Evolutionary conservation across 257 asterid genomes (phyloP), one percentile per base, ranked within the genome.

Genomic region (Coffea eugenioides): DNA sequence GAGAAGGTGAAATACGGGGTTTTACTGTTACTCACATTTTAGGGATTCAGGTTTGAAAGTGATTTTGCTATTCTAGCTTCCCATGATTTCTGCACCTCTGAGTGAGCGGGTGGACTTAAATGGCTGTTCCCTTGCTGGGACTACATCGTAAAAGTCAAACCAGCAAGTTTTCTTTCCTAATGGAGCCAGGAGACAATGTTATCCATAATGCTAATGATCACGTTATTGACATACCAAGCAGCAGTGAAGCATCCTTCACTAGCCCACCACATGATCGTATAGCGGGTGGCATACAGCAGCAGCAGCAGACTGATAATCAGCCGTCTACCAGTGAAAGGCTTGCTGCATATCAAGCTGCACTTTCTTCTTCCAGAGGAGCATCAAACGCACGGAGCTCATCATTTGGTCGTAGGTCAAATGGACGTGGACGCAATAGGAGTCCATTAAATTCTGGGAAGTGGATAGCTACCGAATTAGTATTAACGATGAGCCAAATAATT

Each of bases 371-470:
- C 51, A 71, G 77, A 49, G 88, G 86, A 76, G 91, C 87, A 79
- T 81, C 95, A 79, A 92, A 86, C 87, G 49, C 91, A 31, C 88
- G 94, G 80, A 92, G 66, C 81, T 78, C 97, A 57, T 88, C 97
- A 51, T 82, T 92, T 70, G 77, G 71, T 80, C 92, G 91, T 72
- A 88, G 97, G 84, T 92, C 93, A 83, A 92, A 80, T 82, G 87
- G 88, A 20, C 97, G 89, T 34, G 79, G 83, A 80, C 92, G 92
- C 74, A 92, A 88, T 79, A 89, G 98, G 84, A 95, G 97, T 84
- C 97, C 98, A 13, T 76, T 95, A 66, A 93, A 93, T 82, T 91
- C 99, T 68, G 93, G 83, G 72, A 67, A 92, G 65, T 95, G 99
- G 99, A 93, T 93, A 84, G 91, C 97, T 16, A 81, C 92, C 27